Conservation (phyloP, 495 filamentous ascomycete genomes). For the Alectoria sarmentosa region DNA sequence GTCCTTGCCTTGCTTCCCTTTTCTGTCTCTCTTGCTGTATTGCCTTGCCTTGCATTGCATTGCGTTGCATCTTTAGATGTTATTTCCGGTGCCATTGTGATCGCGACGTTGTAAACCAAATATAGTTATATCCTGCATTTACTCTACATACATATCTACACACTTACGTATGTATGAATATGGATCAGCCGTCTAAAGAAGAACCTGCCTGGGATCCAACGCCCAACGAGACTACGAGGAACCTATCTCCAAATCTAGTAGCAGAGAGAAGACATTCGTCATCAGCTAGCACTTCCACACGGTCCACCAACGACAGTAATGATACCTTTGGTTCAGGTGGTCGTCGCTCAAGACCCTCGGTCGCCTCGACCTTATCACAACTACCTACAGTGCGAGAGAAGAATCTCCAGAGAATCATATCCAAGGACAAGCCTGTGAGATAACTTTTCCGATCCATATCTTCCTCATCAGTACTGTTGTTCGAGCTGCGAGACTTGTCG, state of each 20-base stretch:
- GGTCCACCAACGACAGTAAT: constrained; percentile 14
- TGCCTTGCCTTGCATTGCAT: background rate
- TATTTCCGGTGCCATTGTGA: background rate
- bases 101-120: background rate
- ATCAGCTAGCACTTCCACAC: constrained; percentile 22
- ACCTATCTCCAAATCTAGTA: background rate
- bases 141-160: background rate
- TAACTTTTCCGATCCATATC: too few relatives aligned
- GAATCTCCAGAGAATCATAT: constrained; percentile 18
- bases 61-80: background rate
- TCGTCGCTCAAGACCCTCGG: constrained; percentile 25
- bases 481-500: too few relatives aligned
- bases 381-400: constrained; percentile 24
- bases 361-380: constrained; percentile 18
- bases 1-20: background rate
- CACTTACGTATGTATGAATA: background rate
- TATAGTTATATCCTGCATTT: background rate
- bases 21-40: background rate
- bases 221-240: background rate
- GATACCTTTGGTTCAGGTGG: constrained; percentile 16
- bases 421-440: constrained; percentile 13
- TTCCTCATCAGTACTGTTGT: too few relatives aligned
- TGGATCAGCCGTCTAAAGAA: constrained; percentile 10
- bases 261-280: constrained; percentile 24
- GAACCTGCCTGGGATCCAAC: constrained; percentile 9